phyloP scores from a whole-genome alignment of 2,329 filamentous ascomycete genomes.

The Botryotinia globosa region DNA sequence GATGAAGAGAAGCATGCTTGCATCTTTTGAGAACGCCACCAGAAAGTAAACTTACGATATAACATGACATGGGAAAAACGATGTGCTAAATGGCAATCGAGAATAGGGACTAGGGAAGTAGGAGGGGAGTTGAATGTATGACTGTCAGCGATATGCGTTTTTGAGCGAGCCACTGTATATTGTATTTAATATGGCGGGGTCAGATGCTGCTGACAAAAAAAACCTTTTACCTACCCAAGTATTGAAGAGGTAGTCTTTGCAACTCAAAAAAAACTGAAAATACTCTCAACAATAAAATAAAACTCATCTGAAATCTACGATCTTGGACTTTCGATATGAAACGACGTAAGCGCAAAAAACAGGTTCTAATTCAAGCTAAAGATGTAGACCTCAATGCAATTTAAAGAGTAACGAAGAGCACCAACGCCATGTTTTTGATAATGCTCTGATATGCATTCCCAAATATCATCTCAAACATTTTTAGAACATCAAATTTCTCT shows the following conservation, averaged over 20 bases:
- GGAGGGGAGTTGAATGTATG: slow-evolving; percentile 15
- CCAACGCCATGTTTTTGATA: slow-evolving; percentile 1
- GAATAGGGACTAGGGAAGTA: slow-evolving; percentile 5
- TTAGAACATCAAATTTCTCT: not conserved
- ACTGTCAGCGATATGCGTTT: slow-evolving; percentile 12
- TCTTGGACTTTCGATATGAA: not conserved
- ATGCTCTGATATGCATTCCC: not conserved
- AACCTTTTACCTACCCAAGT: not conserved
- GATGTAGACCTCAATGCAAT: not conserved
- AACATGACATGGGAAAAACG: not conserved
- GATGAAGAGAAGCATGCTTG: slow-evolving; percentile 48
- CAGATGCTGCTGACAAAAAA: slow-evolving; percentile 16
- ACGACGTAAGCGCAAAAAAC: not conserved
- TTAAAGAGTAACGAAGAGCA: not conserved
- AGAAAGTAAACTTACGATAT: slow-evolving; percentile 34
- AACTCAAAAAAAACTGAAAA: slow-evolving; percentile 2
- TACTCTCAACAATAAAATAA: not conserved
- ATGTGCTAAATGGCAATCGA: not conserved
- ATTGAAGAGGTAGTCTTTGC: slow-evolving; percentile 10
- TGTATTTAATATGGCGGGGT: slow-evolving; percentile 14
- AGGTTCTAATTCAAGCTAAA: not conserved
- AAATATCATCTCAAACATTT: slow-evolving; percentile 7
- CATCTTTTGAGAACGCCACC: slow-evolving; percentile 45
- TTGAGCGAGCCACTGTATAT: slow-evolving; percentile 13
- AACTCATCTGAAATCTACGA: not conserved